A percentile compares a stretch with the other conserved stretches of the same genome.
Evolutionary conservation across 1,284 basidiomycete species (phyloP).

Genomic region (Moesziomyces sp.): DNA sequence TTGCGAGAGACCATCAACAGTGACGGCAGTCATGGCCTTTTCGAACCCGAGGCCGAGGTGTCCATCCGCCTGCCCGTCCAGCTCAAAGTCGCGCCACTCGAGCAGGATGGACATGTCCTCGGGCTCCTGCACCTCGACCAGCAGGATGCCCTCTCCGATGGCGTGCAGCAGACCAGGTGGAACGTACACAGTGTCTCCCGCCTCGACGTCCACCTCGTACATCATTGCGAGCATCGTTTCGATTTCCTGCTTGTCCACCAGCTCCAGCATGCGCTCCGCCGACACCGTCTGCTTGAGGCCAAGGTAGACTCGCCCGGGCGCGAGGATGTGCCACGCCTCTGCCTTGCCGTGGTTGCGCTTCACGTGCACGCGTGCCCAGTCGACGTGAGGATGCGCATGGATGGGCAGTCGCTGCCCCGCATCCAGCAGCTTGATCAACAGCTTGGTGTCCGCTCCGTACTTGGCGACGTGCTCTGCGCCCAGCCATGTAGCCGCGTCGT

Average conservation of each 20-base stretch:
- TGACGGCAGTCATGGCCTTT: slow-evolving; percentile 33
- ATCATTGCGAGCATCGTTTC: slow-evolving; percentile 28
- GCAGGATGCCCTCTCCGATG: slow-evolving; percentile 29
- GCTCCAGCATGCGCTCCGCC: slow-evolving; percentile 11
- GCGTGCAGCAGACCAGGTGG: slow-evolving; percentile 40
- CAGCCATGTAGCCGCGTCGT: slow-evolving; percentile 19
- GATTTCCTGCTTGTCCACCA: slow-evolving; percentile 32
- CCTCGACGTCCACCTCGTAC: slow-evolving; percentile 21
- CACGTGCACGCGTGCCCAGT: slow-evolving; percentile 26
- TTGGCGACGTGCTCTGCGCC: slow-evolving; percentile 19
- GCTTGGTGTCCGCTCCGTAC: slow-evolving; percentile 35
- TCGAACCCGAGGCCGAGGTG: slow-evolving; percentile 36
- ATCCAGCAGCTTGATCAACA: slow-evolving; percentile 37
- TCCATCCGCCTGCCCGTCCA: slow-evolving; percentile 21
- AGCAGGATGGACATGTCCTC: slow-evolving; percentile 35
- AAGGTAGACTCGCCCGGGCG: slow-evolving; percentile 20
- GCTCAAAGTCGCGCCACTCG: slow-evolving; percentile 32
- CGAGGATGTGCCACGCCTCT: slow-evolving; percentile 35
- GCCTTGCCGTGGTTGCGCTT: slow-evolving; percentile 35
- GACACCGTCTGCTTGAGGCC: slow-evolving; percentile 14
- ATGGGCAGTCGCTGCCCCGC: slow-evolving; percentile 35
- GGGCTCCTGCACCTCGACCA: slow-evolving; percentile 37
- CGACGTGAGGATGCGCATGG: slow-evolving; percentile 35
- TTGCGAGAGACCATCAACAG: slow-evolving; percentile 2
- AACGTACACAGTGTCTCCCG: slow-evolving; percentile 34